Evolutionary conservation across 1,139 yeast species (phyloP), one percentile per base, ranked within the genome.

Genomic region (Blastobotrys serpentis): DNA sequence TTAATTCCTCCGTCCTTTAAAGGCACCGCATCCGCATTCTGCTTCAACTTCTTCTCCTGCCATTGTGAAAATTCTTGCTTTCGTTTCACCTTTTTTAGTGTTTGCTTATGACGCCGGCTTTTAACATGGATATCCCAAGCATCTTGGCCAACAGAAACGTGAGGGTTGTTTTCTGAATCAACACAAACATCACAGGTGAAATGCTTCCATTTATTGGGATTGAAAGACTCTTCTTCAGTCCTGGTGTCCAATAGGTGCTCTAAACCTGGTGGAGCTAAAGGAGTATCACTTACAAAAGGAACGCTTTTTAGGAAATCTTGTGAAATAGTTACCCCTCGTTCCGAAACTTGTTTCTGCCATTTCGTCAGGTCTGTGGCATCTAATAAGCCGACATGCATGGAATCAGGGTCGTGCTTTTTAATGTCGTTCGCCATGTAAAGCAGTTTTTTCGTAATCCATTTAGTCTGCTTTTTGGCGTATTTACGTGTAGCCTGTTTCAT

Each of bases 391-490:
- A 86, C 65, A 43, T 77, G 75, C 39, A 71, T 66, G 63, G 69
- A 77, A 7, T 68, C 63, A 52, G 77, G 77, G n/a, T 74, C 60
- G 0, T 70, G 59, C 51, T 81, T 85, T 47, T 74, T 74, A 10
- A 69, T 66, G 18, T 85, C 68, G 5, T 55, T 49, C 29, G 69
- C 49, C 63, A 85, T 89, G 1, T 83, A 79, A 2, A 82, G 74
- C 26, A 92, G 70, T 50, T 83, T 73, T 57, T 85, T 86, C 46
- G 76, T 76, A 52, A 92, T 90, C 97, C 98, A 92, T 64, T 89
- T 89, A n/a, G 89, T 81, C 63, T 92, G 99, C 55, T 78, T 79
- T 54, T 84, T 83, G 1, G 98, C 96, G 64, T 92, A 92, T 60
- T 84, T 87, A 48, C 96, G 70, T 0, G 99, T 92, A 39, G 86